These are phyloP conservation scores for Umbellularia californica DNA, from an alignment of 164 flowering plant genomes.

Conservation along the genomic window DNA sequence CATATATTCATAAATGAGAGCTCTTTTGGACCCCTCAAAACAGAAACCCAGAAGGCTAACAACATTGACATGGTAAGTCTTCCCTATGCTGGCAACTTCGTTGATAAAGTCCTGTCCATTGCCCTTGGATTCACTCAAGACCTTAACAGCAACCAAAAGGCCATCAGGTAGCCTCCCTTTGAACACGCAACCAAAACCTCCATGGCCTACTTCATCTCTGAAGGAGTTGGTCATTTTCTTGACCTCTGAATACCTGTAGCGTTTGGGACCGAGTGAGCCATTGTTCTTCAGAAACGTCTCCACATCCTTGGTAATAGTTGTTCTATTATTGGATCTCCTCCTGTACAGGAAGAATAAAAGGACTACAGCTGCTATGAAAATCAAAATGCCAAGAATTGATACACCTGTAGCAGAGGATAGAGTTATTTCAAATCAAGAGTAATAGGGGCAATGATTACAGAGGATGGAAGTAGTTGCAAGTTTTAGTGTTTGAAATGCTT, in stretches of 20 bases:
- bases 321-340: neutral
- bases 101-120: conserved; percentile 6
- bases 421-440: neutral
- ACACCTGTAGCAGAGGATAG: neutral
- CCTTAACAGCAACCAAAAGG: conserved; percentile 12
- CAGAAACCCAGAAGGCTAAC: conserved; percentile 14
- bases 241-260: neutral
- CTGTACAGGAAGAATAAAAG: neutral
- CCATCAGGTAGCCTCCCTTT: conserved; percentile 8
- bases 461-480: neutral
- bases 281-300: neutral
- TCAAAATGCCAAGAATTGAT: neutral
- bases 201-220: conserved; percentile 8
- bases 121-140: neutral
- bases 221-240: conserved; percentile 9
- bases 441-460: neutral
- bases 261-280: neutral
- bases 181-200: conserved; percentile 11
- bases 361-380: neutral
- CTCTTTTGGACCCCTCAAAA: neutral
- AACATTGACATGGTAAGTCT: conserved; percentile 6
- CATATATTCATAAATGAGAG: conserved; percentile 1
- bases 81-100: conserved; percentile 6
- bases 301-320: neutral
- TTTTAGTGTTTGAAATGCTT: neutral